Base-by-base conservation (phyloP, 768 basidiomycete genomes). In the Calocera viscosa region DNA sequence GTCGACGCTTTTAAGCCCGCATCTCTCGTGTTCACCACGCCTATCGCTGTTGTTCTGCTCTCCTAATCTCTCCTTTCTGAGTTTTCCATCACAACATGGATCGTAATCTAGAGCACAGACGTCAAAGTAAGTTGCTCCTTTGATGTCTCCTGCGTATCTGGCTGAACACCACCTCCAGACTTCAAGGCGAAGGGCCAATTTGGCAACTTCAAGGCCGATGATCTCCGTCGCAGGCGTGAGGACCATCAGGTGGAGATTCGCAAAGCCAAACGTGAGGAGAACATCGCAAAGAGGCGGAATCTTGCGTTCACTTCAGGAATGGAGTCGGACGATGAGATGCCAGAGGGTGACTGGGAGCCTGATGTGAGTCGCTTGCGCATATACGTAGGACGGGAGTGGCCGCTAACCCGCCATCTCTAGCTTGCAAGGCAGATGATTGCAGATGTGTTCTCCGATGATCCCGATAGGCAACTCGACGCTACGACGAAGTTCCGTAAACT, bases 171-270 rank as follows among this genome's bases (percentile, higher is more conserved):
- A 5, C 17, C 30, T 40, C 8, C 66, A 93, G 91, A 85, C 74
- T 94, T 90, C 82, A 95, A 95, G 82, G 88, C 85, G 78, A 94
- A 93, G 77, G 89, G 89, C 69, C 53, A 60, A 19, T 60, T 60
- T 60, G 53, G 53, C 30, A 87, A 84, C 71, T 81, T 94, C 70
- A 94, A 92, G 77, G 87, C 86, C 72, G 92, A 95, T 68, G 92
- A 98, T 76, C 89, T 98, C 72, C 86, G 95, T 72, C 88, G 94
- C 78, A 88, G 95, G 76, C 87, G 96, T 68, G 96, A 98, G 77
- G 94, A 99, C 76, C 92, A 95, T 76, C 94, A 98, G 74, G 96
- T 99, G 67, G 96, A 98, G 82, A 97, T 99, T 82, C 84, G 96
- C 75, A 85, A 93, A 75, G 92, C 95, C 80, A 98, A 98, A 80